Conservation (phyloP, 768 basidiomycete species). For the Leucocoprinus leucothites region DNA sequence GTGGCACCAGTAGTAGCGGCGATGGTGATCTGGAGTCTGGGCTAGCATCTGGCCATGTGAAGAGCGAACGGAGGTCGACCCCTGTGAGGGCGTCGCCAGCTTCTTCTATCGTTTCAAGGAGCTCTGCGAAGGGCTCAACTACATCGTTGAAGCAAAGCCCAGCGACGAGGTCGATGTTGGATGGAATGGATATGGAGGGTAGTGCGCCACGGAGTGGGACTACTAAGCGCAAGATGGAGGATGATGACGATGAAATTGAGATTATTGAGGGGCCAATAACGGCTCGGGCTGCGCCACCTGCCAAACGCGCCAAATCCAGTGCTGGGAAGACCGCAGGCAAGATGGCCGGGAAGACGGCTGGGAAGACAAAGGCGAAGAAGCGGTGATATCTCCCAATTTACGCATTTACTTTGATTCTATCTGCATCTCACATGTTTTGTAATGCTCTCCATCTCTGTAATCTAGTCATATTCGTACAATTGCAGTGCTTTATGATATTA, state of each 20-base stretch:
- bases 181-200: constrained; percentile 40
- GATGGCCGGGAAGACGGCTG: constrained; percentile 6
- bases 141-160: constrained; percentile 46
- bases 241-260: constrained; percentile 49
- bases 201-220: constrained; percentile 22
- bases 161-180: constrained; percentile 42
- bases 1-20: constrained; percentile 10
- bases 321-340: constrained; percentile 17
- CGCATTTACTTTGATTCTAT: background rate
- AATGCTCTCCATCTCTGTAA: background rate
- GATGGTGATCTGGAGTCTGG: constrained; percentile 19
- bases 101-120: constrained; percentile 40
- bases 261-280: constrained; percentile 44
- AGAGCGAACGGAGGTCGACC: constrained; percentile 16
- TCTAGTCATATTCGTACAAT: background rate
- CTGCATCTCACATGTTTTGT: background rate
- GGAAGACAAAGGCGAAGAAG: constrained; percentile 33
- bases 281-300: constrained; percentile 15
- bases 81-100: constrained; percentile 35
- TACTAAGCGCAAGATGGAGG: constrained; percentile 50
- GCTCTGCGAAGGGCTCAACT: constrained; percentile 46
- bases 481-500: constrained; percentile 1
- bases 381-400: background rate
- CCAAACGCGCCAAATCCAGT: constrained; percentile 32
- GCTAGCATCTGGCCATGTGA: constrained; percentile 11